phyloP scores from a whole-genome alignment of 306 rosid species.

The Dryas octopetala region DNA sequence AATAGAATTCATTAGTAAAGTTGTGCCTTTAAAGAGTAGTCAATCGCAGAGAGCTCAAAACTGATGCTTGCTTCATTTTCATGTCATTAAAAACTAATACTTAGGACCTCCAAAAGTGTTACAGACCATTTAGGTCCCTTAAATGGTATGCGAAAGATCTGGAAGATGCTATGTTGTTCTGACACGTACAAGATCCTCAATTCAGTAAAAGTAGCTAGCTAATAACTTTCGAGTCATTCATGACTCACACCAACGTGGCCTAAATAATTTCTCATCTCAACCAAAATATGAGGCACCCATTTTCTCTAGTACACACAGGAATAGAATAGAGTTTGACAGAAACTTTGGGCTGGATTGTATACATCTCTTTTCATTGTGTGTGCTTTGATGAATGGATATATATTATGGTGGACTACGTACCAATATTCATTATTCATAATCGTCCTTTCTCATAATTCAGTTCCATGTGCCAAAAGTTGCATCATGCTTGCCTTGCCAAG shows the following conservation, averaged over 20 bases:
- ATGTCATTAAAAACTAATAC: no score
- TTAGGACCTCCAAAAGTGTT: no score
- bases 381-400: not conserved
- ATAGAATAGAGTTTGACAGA: not conserved
- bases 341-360: not conserved
- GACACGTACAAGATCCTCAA: not conserved
- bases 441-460: not conserved
- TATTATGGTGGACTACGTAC: not conserved
- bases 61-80: no score
- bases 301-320: not conserved
- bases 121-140: no score
- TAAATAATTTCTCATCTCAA: no score
- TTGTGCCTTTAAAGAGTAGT: no score
- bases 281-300: not conserved
- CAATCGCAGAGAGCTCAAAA: no score
- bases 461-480: constrained; percentile 8
- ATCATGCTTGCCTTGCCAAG: not conserved
- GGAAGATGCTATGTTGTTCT: not conserved
- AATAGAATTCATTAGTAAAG: no score
- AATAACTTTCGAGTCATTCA: not conserved
- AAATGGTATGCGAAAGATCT: not conserved
- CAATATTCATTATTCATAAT: not conserved
- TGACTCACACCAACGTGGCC: no score
- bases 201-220: not conserved
- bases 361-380: not conserved